Base-by-base conservation (phyloP, 441 rosid species). In the Metrosideros polymorpha region DNA sequence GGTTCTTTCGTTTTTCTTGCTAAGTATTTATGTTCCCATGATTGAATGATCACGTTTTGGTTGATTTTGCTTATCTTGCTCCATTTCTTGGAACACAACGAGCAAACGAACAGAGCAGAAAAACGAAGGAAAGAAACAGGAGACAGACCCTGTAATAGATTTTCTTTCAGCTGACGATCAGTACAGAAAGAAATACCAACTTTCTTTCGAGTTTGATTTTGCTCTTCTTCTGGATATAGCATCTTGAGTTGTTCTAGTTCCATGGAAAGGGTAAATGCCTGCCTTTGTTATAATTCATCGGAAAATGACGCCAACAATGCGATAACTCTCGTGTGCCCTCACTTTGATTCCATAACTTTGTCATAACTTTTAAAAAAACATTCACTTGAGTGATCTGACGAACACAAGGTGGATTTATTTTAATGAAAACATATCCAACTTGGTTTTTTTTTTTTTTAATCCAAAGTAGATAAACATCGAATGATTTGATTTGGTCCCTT, bases 401-500 rank as follows among this genome's bases (percentile, higher is more conserved):
- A 12, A 71, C 13, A 12, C n/a, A 19, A 6, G 8, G 12, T 43
- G 79, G 79, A 22, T 71, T 39, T 22, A 22, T 71, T 71, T 56
- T 39, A 32, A 22, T 71, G 79, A 39, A 42, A 22, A 22, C 79
- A 22, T 39, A 71, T 71, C 15, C n/a, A 39, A 42, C 79, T 39
- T 22, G 79, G 47, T n/a, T n/a, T n/a, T n/a, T n/a, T n/a, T 22
- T 39, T 22, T 39, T 35, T 18, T 19, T 5, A 13, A 71, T 71
- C 5, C n/a, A 39, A 19, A 71, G 47, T 71, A 71, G 79, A 71
- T 35, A 71, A 71, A 3, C 0, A 10, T 71, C 14, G 17, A 71
- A 71, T 71, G 47, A 71, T 71, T 71, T 22, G 47, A 39, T 39
- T 71, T 71, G 79, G 79, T 71, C 92, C 98, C 89, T 97, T 93